A percentile compares a stretch with the other conserved stretches of the same genome.
Evolutionary conservation across 1,139 yeast species (phyloP).

Genomic region (Blastobotrys aristatus): DNA sequence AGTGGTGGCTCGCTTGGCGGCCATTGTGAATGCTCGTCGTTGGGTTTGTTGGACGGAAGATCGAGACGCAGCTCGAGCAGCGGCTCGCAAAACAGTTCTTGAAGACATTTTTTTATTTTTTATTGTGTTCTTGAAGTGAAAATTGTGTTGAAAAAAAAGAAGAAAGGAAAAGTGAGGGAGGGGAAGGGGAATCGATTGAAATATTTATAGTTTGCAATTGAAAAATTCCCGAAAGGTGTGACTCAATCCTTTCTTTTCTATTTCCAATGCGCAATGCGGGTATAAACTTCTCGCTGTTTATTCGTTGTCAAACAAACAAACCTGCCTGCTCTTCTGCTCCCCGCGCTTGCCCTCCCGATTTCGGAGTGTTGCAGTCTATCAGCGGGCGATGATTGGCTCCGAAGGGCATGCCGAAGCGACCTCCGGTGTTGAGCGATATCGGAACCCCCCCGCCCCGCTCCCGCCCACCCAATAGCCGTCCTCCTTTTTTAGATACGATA

Average conservation of each 20-base stretch:
- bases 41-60: slow-evolving; percentile 19
- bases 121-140: slow-evolving; percentile 9
- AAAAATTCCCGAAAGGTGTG: too few species aligned
- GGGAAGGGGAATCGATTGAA: background rate
- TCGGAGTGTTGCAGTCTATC: slow-evolving; percentile 5
- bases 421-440: background rate
- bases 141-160: slow-evolving; percentile 8
- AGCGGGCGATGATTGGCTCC: slow-evolving; percentile 5
- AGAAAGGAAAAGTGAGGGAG: slow-evolving; percentile 1
- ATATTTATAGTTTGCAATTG: slow-evolving; percentile 11
- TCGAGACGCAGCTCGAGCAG: slow-evolving; percentile 25
- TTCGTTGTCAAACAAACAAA: background rate
- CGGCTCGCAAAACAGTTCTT: slow-evolving; percentile 20
- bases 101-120: slow-evolving; percentile 15
- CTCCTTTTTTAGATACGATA: background rate
- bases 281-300: too few species aligned
- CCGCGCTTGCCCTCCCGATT: slow-evolving; percentile 9
- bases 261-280: too few species aligned
- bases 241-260: background rate
- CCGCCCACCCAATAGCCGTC: too few species aligned
- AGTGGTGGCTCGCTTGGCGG: slow-evolving; percentile 24
- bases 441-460: background rate
- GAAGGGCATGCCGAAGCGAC: background rate
- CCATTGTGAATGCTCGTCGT: slow-evolving; percentile 23
- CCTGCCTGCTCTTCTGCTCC: background rate